These are phyloP conservation scores for Fusarium kyushuense DNA, from an alignment of 2,329 filamentous ascomycete species.

Conservation along the genomic window DNA sequence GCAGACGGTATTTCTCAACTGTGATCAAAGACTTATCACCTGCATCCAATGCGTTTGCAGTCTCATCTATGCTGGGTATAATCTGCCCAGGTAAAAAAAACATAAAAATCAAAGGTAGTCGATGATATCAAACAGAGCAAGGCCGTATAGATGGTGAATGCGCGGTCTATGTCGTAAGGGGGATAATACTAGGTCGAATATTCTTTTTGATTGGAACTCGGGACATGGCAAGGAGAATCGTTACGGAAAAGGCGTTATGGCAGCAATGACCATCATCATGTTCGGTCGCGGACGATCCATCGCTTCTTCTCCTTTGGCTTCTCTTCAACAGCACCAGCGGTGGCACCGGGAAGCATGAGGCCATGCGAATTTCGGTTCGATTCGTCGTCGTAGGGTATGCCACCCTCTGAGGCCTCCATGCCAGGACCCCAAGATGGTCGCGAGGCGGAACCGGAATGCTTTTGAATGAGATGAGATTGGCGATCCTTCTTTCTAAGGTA, in stretches of 20 bases:
- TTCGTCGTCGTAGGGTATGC: slow-evolving; percentile 49
- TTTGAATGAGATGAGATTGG: slow-evolving; percentile 54
- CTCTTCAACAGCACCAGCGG: slow-evolving; percentile 32
- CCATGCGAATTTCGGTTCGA: slow-evolving; percentile 46
- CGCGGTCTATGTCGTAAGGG: slow-evolving; percentile 40
- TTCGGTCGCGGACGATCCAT: slow-evolving; percentile 60
- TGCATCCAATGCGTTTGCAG: background rate
- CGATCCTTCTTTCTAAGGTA: slow-evolving; percentile 78
- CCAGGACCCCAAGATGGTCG: slow-evolving; percentile 54
- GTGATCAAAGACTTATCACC: background rate
- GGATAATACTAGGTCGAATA: slow-evolving; percentile 13
- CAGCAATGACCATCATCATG: slow-evolving; percentile 47
- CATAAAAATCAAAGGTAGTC: slow-evolving; percentile 21
- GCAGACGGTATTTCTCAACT: slow-evolving; percentile 10
- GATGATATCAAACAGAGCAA: slow-evolving; percentile 29
- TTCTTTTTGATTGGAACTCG: slow-evolving; percentile 19
- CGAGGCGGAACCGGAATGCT: slow-evolving; percentile 55
- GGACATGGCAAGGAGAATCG: slow-evolving; percentile 25
- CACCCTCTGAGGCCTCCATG: slow-evolving; percentile 41
- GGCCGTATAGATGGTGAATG: slow-evolving; percentile 42
- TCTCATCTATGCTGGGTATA: slow-evolving; percentile 5
- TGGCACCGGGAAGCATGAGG: slow-evolving; percentile 41
- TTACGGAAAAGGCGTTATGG: slow-evolving; percentile 11
- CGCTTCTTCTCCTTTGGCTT: slow-evolving; percentile 60
- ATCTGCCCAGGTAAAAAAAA: background rate